Evolutionary conservation across 352 stramenopile species (phyloP), one percentile per base, ranked within the genome.

Genomic region (Phytophthora melonis): DNA sequence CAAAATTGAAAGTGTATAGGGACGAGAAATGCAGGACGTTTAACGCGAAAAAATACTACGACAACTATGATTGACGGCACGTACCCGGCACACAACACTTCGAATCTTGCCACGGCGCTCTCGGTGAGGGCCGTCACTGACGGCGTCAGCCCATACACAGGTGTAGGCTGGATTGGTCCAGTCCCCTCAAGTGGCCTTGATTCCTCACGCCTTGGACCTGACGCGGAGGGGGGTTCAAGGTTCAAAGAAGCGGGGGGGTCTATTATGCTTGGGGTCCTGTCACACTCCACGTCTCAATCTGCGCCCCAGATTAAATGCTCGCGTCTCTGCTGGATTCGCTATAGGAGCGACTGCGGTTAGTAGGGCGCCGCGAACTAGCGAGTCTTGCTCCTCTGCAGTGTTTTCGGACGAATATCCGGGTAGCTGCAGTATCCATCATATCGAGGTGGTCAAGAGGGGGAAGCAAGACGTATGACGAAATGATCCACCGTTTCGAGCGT

Each of bases 1-100:
- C 30, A 34, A 34, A 34, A 34, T 34, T 34, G 30, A 34, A 10
- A 34, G 30, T 34, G 30, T n/a, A n/a, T n/a, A n/a, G n/a, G n/a
- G n/a, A n/a, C n/a, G n/a, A 72, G 66, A 73, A 59, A 68, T 73
- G 66, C 66, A 63, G 30, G 52, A 34, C 47, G 53, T 65, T 61
- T 70, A 73, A 68, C 53, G 27, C 52, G 18, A 65, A 58, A 67
- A 72, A 63, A 62, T 32, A 30, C 13, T 52, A 27, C 5, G 59
- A 39, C 19, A 41, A 63, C 18, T n/a, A 52, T 67, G 66, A 32
- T 72, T 67, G 66, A 62, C 53, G 60, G 59, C 30, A 67, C 66
- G 66, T 68, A 68, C 60, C 36, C 43, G 34, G 52, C 32, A 10
- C 34, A 39, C 23, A 21, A 19, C 14, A 5, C 41, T 49, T 19